Evolutionary conservation across 495 filamentous ascomycete species (phyloP).

Genomic region (Aspergillus homomorphus): DNA sequence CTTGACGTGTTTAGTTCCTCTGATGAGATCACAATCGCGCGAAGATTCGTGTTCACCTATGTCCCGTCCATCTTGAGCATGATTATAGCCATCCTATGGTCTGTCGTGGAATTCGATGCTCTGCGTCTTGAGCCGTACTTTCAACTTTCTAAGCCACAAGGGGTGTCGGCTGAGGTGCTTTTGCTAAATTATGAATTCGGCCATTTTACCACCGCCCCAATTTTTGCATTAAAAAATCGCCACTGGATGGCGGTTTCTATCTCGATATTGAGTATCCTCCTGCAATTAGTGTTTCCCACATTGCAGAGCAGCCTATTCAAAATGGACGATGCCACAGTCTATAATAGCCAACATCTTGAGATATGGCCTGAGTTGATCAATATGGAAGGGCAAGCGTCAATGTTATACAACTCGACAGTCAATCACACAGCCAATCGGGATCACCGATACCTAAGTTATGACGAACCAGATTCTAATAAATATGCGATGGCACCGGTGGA

Average conservation of each 20-base stretch:
- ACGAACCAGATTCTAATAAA: background rate
- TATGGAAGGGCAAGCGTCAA: background rate
- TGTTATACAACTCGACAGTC: background rate
- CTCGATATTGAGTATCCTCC: constrained; percentile 7
- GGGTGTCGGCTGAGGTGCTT: constrained; percentile 7
- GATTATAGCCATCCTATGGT: constrained; percentile 6
- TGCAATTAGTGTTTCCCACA: constrained; percentile 5
- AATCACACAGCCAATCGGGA: background rate
- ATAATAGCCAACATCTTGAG: constrained; percentile 1
- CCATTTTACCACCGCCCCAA: constrained; percentile 8
- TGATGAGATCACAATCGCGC: background rate
- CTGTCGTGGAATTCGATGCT: constrained; percentile 8
- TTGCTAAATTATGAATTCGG: constrained; percentile 12
- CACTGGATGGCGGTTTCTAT: constrained; percentile 8
- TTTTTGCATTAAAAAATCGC: background rate
- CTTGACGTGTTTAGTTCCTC: background rate
- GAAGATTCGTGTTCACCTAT: constrained; percentile 7
- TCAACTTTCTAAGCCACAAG: constrained; percentile 3
- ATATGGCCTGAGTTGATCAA: constrained; percentile 7
- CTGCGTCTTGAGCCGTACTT: constrained; percentile 11
- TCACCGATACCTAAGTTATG: background rate
- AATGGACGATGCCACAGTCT: background rate
- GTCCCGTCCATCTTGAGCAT: constrained; percentile 5
- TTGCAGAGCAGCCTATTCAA: constrained; percentile 3
- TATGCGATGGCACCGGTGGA: constrained; percentile 7